Base-by-base conservation (phyloP, 768 basidiomycete species). In the Crepidotus variabilis region DNA sequence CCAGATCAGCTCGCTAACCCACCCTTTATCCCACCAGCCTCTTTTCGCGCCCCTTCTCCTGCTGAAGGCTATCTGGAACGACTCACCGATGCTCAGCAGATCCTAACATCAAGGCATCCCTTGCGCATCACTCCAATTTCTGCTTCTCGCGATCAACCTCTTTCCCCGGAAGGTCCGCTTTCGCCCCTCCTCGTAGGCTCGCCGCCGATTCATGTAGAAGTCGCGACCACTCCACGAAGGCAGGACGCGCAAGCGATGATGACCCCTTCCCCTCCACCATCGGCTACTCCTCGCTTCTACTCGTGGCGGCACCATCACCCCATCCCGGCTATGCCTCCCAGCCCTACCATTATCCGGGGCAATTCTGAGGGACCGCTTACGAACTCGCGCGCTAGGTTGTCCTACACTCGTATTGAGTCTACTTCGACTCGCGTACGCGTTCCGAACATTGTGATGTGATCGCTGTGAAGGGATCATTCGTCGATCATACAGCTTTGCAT, bases 231-330 rank as follows among this genome's bases (percentile, higher is more conserved):
- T 28, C 69, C 69, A 45, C 60, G 64, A 21, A 61, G 65, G 20
- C 63, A 65, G 45, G 59, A 70, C 36, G 56, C 61, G 36, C 66
- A 64, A 32, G 47, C 65, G 35, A 51, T 73, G 56, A 46, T 72
- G 22, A 69, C 74, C n/a, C 81, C 83, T 23, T 84, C 84, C 2
- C 81, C 84, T 3, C 73, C 83, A 6, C 82, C 82, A 0, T 69
- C 80, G 6, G 77, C 79, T 51, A 81, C 84, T 1, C 85, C 84
- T 7, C 75, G 81, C 39, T 71, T 85, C 28, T 85, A 85, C 65
- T 71, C 78, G 0, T 86, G 85, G 85, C 71, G 66, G 47, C 61
- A 47, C n/a, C 67, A 65, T 46, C 28, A 28, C 28, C 54, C 66
- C 45, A 56, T 67, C 18, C 68, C 69, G 54, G 63, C 65, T 52